Evolutionary conservation across 2,329 filamentous ascomycete species (phyloP).

Genomic region (Teratosphaeria zuluensis): DNA sequence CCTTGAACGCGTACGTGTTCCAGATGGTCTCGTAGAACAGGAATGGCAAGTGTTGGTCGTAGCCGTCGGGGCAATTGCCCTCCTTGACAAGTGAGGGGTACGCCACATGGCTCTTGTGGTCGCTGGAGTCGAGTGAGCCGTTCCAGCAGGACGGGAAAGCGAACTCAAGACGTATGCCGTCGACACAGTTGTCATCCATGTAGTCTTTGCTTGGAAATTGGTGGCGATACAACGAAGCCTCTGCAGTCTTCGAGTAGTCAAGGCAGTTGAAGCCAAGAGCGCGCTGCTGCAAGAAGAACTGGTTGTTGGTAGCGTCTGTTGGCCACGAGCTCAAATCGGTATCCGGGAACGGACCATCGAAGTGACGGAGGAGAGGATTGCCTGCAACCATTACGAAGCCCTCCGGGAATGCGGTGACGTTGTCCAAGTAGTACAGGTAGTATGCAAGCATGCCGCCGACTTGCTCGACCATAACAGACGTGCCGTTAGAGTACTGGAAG

Average conservation of each 20-base stretch:
- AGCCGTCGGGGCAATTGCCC: slow-evolving; percentile 63
- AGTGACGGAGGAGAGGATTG: slow-evolving; percentile 57
- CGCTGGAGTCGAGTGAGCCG: slow-evolving; percentile 47
- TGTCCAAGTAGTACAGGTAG: slow-evolving; percentile 64
- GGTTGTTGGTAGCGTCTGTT: slow-evolving; percentile 55
- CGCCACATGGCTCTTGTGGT: slow-evolving; percentile 59
- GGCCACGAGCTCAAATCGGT: slow-evolving; percentile 63
- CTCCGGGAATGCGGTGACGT: slow-evolving; percentile 62
- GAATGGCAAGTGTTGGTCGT: slow-evolving; percentile 57
- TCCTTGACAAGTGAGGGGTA: slow-evolving; percentile 70
- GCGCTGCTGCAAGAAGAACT: slow-evolving; percentile 63
- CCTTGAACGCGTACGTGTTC: slow-evolving; percentile 57
- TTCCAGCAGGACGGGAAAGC: slow-evolving; percentile 91
- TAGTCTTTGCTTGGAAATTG: slow-evolving; percentile 69
- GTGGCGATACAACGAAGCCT: slow-evolving; percentile 72
- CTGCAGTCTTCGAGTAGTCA: slow-evolving; percentile 59
- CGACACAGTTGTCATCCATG: slow-evolving; percentile 69
- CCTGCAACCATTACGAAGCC: slow-evolving; percentile 79
- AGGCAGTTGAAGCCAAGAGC: slow-evolving; percentile 93
- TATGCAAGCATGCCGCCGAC: slow-evolving; percentile 82
- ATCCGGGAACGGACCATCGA: slow-evolving; percentile 58
- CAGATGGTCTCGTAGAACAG: slow-evolving; percentile 84
- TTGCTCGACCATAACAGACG: slow-evolving; percentile 60
- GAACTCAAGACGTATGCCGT: slow-evolving; percentile 73
- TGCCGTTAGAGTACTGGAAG: slow-evolving; percentile 61